These are phyloP conservation scores for Strobilomyces confusus DNA, from an alignment of 768 basidiomycete genomes.

Conservation along the genomic window DNA sequence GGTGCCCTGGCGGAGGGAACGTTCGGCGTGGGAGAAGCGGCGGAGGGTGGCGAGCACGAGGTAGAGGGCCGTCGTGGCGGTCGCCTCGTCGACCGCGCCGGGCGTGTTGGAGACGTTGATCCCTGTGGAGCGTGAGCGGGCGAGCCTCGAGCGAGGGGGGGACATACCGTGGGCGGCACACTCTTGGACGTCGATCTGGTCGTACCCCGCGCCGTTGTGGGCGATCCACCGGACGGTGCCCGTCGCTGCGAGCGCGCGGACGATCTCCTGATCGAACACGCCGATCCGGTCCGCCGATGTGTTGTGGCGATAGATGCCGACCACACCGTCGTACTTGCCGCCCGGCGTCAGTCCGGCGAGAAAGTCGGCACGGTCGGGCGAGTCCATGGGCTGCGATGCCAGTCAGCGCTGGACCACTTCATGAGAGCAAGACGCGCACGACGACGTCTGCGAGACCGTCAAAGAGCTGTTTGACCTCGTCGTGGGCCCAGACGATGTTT, in stretches of 20 bases:
- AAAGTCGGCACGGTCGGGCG: constrained; percentile 64
- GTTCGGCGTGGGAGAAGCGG: constrained; percentile 66
- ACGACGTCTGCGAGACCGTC: constrained; percentile 68
- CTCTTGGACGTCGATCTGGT: constrained; percentile 75
- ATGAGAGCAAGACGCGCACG: constrained; percentile 42
- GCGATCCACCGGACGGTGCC: constrained; percentile 77
- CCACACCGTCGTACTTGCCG: constrained; percentile 68
- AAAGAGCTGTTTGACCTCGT: constrained; percentile 65
- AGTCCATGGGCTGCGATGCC: constrained; percentile 46
- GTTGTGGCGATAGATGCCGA: constrained; percentile 80
- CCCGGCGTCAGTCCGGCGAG: constrained; percentile 56
- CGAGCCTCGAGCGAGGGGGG: constrained; percentile 31
- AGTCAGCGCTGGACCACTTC: neutral
- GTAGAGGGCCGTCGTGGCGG: constrained; percentile 84
- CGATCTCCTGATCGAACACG: constrained; percentile 74
- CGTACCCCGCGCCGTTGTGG: constrained; percentile 92
- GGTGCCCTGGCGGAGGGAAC: constrained; percentile 42
- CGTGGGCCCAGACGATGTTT: constrained; percentile 75
- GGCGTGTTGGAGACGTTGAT: constrained; percentile 68
- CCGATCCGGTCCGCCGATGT: constrained; percentile 62
- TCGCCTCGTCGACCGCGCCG: constrained; percentile 85
- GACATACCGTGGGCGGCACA: constrained; percentile 63
- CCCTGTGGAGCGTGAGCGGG: too few relatives aligned
- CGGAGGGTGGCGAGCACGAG: constrained; percentile 76
- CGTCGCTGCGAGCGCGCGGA: constrained; percentile 54